Percentiles rank a stretch among this genome's conserved stretches.
Conservation (phyloP, 1,284 basidiomycete genomes). For the Naganishia cerealis region DNA sequence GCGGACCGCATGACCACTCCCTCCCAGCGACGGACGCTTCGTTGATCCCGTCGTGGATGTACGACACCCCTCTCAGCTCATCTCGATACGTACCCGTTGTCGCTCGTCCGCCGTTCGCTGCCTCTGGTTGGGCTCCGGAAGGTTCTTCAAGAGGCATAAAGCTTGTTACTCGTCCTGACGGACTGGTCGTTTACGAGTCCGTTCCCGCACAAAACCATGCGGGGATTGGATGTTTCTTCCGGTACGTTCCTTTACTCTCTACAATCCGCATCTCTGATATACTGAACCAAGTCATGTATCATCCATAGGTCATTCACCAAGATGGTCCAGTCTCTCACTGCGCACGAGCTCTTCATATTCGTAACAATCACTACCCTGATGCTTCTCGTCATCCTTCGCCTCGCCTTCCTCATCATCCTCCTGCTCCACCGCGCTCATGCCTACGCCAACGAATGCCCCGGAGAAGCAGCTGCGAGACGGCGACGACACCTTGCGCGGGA, state of each 20-base stretch:
- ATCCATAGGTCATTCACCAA: conserved; percentile 1
- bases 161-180: conserved; percentile 14
- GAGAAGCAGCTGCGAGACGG: not conserved
- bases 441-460: conserved; percentile 9
- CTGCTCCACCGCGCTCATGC: conserved; percentile 10
- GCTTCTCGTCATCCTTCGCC: conserved; percentile 25
- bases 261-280: not conserved
- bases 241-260: not conserved
- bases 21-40: conserved; percentile 15
- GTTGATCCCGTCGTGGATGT: conserved; percentile 22
- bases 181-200: conserved; percentile 10
- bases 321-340: conserved; percentile 14
- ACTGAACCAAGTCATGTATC: not conserved
- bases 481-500: conserved; percentile 3
- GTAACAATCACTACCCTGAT: conserved; percentile 8
- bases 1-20: conserved; percentile 14
- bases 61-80: conserved; percentile 14
- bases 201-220: conserved; percentile 1
- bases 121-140: not conserved
- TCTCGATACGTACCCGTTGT: conserved; percentile 6
- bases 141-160: not conserved
- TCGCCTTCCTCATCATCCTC: conserved; percentile 6
- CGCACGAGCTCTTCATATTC: conserved; percentile 26
- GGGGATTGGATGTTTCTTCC: conserved; percentile 11
- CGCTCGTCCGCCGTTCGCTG: not conserved